A percentile compares a stretch with the other conserved stretches of the same genome.
These are phyloP conservation scores for Lactuca sativa DNA, from an alignment of 129 eudicot species.

Conservation along the genomic window DNA sequence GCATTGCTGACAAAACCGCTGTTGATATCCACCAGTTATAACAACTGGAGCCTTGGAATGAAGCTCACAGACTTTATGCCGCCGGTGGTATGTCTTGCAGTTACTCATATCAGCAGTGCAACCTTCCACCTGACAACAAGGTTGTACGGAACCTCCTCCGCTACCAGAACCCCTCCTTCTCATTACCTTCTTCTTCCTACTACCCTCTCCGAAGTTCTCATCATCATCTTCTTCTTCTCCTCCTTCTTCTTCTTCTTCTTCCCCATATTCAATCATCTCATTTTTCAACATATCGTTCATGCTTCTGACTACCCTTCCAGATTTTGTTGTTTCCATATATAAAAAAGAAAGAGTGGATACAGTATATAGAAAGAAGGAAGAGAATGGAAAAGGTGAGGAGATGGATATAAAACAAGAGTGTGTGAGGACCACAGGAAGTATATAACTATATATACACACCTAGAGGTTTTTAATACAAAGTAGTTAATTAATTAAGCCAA, in stretches of 20 bases:
- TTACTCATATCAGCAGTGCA: conserved; percentile 62
- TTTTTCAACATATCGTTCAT: conserved; percentile 44
- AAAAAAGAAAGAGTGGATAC: conserved; percentile 19
- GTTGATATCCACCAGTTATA: conserved; percentile 49
- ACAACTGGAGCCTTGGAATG: conserved; percentile 85
- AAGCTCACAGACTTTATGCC: conserved; percentile 83
- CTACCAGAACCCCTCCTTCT: conserved; percentile 48
- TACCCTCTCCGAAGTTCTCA: conserved; percentile 52
- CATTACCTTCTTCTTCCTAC: conserved; percentile 38
- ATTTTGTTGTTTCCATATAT: conserved; percentile 53
- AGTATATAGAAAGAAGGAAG: conserved; percentile 23
- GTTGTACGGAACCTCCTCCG: conserved; percentile 55
- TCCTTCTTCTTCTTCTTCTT: conserved; percentile 50
- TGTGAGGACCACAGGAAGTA: conserved; percentile 63
- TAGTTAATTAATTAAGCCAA: neutral
- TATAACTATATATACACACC: no score
- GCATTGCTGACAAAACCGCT: conserved; percentile 97
- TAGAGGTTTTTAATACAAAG: no score
- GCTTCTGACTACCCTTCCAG: conserved; percentile 42
- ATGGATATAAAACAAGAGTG: conserved; percentile 28
- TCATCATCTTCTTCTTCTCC: conserved; percentile 55
- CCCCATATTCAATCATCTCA: conserved; percentile 34
- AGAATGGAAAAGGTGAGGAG: conserved; percentile 30
- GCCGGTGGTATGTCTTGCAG: conserved; percentile 74
- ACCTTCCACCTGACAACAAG: conserved; percentile 69